Conservation (phyloP, 495 filamentous ascomycete species). For the Penicillium coffeae region DNA sequence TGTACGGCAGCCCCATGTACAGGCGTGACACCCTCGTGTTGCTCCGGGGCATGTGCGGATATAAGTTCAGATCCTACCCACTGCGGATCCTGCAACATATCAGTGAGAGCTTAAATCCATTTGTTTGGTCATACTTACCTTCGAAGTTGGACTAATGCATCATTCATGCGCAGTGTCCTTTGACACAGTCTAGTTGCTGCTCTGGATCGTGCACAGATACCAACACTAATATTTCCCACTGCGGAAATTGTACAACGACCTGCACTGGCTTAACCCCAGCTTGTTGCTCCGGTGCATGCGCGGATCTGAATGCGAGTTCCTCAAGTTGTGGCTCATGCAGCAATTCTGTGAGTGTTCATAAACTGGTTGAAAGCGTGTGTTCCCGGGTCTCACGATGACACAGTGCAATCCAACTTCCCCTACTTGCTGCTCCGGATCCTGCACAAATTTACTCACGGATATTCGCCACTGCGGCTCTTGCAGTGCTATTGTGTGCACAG, state of each 20-base stretch:
- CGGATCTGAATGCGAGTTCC: neutral
- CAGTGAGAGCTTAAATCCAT: too few species aligned
- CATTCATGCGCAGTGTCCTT: too few species aligned
- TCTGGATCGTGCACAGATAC: constrained; percentile 5
- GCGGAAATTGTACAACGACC: neutral
- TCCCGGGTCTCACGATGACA: neutral
- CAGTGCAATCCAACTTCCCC: constrained; percentile 1
- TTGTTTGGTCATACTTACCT: too few species aligned
- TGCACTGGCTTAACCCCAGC: neutral
- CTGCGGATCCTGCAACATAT: too few species aligned
- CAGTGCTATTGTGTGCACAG: neutral
- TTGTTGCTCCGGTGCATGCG: neutral
- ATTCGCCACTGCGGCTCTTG: neutral
- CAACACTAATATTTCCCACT: constrained; percentile 1
- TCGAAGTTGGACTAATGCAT: too few species aligned
- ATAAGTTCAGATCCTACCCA: too few species aligned
- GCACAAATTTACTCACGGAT: neutral
- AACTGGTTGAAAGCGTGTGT: too few species aligned
- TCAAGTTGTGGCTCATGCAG: constrained; percentile 1
- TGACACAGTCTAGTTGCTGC: neutral
- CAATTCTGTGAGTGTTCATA: neutral
- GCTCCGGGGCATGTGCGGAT: too few species aligned
- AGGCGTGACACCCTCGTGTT: too few species aligned
- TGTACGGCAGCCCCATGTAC: too few species aligned
- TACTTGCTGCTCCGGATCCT: constrained; percentile 2